These are phyloP conservation scores for Eucalyptus dawsonii DNA, from an alignment of 345 rosid genomes.

Conservation along the genomic window DNA sequence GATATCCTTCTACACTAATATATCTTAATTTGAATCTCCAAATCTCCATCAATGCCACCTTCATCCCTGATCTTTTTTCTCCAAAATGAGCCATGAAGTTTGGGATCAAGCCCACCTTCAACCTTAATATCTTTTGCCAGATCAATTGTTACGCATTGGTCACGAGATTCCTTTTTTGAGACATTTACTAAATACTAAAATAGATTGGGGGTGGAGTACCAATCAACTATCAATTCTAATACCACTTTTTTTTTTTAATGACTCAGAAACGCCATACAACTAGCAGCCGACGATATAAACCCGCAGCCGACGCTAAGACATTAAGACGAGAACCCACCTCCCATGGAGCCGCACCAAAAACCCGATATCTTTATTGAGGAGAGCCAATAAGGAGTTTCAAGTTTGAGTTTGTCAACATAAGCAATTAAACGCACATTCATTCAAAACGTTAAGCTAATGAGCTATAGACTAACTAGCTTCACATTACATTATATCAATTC, in stretches of 20 bases:
- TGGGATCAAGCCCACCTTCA: neutral
- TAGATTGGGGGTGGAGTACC: neutral
- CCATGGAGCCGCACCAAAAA: neutral
- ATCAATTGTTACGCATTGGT: neutral
- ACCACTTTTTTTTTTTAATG: no score
- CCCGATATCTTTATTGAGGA: neutral
- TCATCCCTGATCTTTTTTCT: neutral
- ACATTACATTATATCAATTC: neutral
- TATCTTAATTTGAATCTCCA: neutral
- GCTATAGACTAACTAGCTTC: neutral
- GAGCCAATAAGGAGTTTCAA: neutral
- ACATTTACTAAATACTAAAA: neutral
- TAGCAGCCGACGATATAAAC: fast-evolving
- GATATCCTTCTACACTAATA: neutral
- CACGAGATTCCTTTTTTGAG: neutral
- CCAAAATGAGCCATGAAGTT: neutral
- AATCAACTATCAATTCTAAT: neutral
- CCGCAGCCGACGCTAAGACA: no score
- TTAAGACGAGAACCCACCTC: fast-evolving
- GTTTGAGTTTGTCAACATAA: neutral
- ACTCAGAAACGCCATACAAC: fast-evolving
- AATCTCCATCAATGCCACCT: neutral
- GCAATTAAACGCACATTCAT: neutral
- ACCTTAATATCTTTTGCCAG: fast-evolving
- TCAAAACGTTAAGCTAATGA: neutral